A percentile compares a stretch with the other conserved stretches of the same genome.
These are phyloP conservation scores for Aspergillus fischeri DNA, from an alignment of 2,329 filamentous ascomycete genomes.

Conservation along the genomic window DNA sequence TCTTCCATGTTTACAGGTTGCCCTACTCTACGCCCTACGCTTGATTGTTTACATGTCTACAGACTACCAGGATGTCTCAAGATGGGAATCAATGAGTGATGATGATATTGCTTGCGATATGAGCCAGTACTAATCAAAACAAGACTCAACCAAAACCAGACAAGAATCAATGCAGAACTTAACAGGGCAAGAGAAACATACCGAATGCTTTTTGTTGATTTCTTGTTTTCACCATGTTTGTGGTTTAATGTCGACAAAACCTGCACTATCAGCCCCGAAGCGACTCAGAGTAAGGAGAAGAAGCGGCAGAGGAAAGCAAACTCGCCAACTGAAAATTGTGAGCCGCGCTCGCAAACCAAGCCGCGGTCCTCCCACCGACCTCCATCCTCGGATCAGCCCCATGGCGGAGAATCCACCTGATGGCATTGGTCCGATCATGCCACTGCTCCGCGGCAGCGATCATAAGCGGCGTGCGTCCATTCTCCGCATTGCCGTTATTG, in stretches of 20 bases:
- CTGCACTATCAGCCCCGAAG: neutral
- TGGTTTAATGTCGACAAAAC: neutral
- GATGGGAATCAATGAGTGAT: too few relatives aligned
- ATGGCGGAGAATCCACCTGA: neutral
- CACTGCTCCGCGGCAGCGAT: neutral
- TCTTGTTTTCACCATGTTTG: too few relatives aligned
- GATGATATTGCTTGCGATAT: too few relatives aligned
- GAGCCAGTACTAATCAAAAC: too few relatives aligned
- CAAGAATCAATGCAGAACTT: too few relatives aligned
- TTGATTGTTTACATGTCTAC: too few relatives aligned
- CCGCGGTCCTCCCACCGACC: neutral
- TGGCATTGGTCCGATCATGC: neutral
- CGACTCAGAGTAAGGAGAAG: neutral
- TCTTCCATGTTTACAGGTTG: too few relatives aligned
- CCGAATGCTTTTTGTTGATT: too few relatives aligned
- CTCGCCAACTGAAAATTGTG: neutral
- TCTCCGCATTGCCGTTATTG: neutral
- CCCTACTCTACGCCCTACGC: too few relatives aligned
- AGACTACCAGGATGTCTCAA: too few relatives aligned
- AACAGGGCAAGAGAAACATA: too few relatives aligned
- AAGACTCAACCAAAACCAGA: too few relatives aligned
- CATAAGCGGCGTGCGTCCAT: neutral
- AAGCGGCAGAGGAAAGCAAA: neutral
- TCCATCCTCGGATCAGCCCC: neutral
- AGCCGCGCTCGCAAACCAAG: neutral